Conservation (phyloP, 495 filamentous ascomycete species). For the Chaetomium cochliodes region DNA sequence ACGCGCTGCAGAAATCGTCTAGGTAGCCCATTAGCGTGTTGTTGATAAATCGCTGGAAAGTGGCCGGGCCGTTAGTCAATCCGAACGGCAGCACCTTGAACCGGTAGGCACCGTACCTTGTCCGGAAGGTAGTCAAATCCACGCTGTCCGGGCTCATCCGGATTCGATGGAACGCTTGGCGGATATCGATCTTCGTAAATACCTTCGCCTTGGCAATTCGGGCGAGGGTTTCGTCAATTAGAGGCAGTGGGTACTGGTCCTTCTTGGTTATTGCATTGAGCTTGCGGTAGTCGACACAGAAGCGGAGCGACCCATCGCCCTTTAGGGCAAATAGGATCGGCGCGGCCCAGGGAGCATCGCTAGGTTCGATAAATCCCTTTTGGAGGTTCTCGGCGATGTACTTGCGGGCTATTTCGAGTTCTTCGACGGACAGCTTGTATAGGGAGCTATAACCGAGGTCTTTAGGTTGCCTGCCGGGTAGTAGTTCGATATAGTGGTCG, state of each 20-base stretch:
- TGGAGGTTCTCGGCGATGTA: neutral
- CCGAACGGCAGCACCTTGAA: neutral
- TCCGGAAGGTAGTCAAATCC: neutral
- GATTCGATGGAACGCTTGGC: neutral
- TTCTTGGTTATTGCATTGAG: neutral
- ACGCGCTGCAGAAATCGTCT: neutral
- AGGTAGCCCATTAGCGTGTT: neutral
- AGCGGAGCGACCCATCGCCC: neutral
- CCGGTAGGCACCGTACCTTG: neutral
- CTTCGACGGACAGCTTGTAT: too few relatives aligned
- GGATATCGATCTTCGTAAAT: neutral
- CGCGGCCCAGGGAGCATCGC: neutral
- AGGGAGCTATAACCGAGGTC: too few relatives aligned
- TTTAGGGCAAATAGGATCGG: neutral
- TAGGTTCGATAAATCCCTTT: neutral
- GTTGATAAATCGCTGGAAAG: slow-evolving; percentile 3
- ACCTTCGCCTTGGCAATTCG: too few relatives aligned
- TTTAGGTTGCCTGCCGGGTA: too few relatives aligned
- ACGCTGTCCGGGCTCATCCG: neutral
- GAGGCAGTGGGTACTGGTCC: neutral
- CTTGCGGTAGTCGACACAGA: neutral
- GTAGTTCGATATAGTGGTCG: too few relatives aligned
- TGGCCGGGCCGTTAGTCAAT: neutral
- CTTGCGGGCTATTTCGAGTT: neutral
- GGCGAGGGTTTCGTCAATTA: neutral